phyloP scores from a whole-genome alignment of 768 basidiomycete genomes.

The Xanthoconium stramineum region DNA sequence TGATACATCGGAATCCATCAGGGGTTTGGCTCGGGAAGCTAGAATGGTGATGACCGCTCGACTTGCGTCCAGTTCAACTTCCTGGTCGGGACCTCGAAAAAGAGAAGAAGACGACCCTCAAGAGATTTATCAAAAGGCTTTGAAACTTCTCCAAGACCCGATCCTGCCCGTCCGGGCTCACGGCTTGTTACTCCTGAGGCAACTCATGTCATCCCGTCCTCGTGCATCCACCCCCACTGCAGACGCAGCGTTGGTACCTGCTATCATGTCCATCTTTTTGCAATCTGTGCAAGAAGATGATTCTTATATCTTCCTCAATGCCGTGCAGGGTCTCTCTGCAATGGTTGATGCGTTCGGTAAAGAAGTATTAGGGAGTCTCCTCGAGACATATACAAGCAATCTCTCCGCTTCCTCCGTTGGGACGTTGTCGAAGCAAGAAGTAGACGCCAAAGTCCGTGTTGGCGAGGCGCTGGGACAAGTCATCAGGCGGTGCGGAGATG shows the following conservation, averaged over 20 bases:
- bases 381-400: slow-evolving; percentile 65
- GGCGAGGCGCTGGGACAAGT: slow-evolving; percentile 85
- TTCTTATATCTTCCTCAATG: slow-evolving; percentile 93
- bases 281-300: slow-evolving; percentile 87
- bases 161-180: slow-evolving; percentile 93
- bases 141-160: slow-evolving; percentile 86
- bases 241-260: slow-evolving; percentile 70
- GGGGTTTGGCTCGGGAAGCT: slow-evolving; percentile 70
- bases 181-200: slow-evolving; percentile 77
- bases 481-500: slow-evolving; percentile 67
- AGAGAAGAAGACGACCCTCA: slow-evolving; percentile 38
- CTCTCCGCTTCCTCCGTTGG: slow-evolving; percentile 36
- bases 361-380: slow-evolving; percentile 63
- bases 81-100: slow-evolving; percentile 17
- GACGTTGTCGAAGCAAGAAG: slow-evolving; percentile 52
- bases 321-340: slow-evolving; percentile 83
- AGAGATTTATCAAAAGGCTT: slow-evolving; percentile 79
- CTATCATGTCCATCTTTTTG: slow-evolving; percentile 84
- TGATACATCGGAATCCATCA: slow-evolving; percentile 45
- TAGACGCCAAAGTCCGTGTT: slow-evolving; percentile 71
- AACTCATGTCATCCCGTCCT: slow-evolving; percentile 54
- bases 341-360: slow-evolving; percentile 71
- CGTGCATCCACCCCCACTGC: slow-evolving; percentile 18
- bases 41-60: slow-evolving; percentile 82
- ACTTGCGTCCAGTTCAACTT: slow-evolving; percentile 55